Conservation (phyloP, 1,284 basidiomycete species). For the Fomitiporia mediterranea region DNA sequence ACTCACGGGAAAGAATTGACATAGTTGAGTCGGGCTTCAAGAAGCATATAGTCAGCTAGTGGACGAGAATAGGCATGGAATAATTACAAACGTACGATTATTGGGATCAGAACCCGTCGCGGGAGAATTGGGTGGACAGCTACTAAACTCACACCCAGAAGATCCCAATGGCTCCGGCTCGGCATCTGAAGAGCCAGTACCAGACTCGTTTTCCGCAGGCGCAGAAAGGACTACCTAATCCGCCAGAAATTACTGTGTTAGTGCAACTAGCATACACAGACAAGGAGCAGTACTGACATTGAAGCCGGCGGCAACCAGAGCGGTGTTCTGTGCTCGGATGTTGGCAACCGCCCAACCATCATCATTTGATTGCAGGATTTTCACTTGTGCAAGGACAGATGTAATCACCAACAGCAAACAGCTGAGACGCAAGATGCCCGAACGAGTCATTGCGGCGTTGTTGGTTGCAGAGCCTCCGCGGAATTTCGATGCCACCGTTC, state of each 20-base stretch:
- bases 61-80: background rate
- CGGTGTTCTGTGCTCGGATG: conserved; percentile 40
- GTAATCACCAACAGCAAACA: background rate
- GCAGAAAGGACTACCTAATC: conserved; percentile 39
- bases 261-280: background rate
- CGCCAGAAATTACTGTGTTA: background rate
- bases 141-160: conserved; percentile 38
- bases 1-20: conserved; percentile 22
- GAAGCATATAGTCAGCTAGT: background rate
- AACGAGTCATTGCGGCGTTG: background rate
- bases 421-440: background rate
- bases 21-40: conserved; percentile 20
- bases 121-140: conserved; percentile 40
- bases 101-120: conserved; percentile 40
- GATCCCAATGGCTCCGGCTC: conserved; percentile 29
- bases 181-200: conserved; percentile 35
- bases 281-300: conserved; percentile 30
- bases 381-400: conserved; percentile 1
- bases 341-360: conserved; percentile 51
- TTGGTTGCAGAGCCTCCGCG: background rate
- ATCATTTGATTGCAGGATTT: conserved; percentile 39
- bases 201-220: conserved; percentile 41
- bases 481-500: no score
- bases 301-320: conserved; percentile 37
- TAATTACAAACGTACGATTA: conserved; percentile 34